These are phyloP conservation scores for Backusella parvicylindrica DNA, from an alignment of 192 early-diverging fungal genomes.

Conservation along the genomic window DNA sequence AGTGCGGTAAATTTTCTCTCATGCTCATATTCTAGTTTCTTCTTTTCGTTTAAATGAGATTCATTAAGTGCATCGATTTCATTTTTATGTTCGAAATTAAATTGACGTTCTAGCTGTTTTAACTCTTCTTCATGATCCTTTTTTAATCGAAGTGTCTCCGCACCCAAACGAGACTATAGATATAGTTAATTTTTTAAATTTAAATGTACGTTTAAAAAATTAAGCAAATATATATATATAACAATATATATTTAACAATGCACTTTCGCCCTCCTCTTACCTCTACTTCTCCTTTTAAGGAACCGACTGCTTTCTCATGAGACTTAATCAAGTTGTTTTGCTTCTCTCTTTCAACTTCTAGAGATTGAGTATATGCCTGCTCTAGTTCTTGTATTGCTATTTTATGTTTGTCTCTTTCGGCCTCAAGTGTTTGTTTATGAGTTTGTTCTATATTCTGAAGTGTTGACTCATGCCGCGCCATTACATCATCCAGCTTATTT, in stretches of 20 bases:
- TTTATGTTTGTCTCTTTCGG: not conserved
- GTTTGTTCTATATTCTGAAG: not conserved
- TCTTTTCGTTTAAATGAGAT: not conserved
- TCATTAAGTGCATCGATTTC: not conserved
- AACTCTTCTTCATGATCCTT: not conserved
- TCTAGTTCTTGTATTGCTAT: not conserved
- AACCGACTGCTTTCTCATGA: not conserved
- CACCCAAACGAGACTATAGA: not conserved
- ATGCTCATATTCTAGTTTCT: not conserved
- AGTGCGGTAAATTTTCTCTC: not conserved
- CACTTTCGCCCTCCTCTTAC: not conserved
- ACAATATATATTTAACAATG: too few species aligned
- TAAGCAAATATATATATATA: not conserved
- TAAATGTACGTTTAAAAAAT: not conserved
- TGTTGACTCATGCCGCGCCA: not conserved
- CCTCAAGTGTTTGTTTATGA: not conserved
- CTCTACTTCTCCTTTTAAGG: not conserved
- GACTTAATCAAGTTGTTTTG: not conserved
- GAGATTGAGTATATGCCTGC: not conserved
- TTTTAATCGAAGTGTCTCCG: not conserved
- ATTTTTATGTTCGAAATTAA: not conserved
- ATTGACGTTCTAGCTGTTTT: not conserved
- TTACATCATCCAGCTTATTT: not conserved
- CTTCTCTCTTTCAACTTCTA: not conserved
- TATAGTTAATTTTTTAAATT: not conserved